phyloP scores from a whole-genome alignment of 2,329 filamentous ascomycete genomes.

The Colletotrichum sp. region DNA sequence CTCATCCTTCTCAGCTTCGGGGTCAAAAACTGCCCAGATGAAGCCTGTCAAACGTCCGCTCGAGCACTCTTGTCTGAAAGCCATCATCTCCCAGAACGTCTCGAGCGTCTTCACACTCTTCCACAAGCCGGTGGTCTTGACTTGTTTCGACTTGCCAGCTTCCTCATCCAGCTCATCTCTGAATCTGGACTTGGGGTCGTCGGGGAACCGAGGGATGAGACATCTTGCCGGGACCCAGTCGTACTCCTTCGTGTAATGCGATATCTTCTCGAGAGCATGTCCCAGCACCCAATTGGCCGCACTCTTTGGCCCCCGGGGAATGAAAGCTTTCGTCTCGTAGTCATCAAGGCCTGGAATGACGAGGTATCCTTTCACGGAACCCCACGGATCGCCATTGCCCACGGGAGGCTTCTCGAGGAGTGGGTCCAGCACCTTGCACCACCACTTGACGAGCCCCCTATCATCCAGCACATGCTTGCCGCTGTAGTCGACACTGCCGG shows the following conservation, averaged over 20 bases:
- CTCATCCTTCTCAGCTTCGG: constrained; percentile 30
- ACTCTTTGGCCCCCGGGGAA: constrained; percentile 61
- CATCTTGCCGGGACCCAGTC: constrained; percentile 76
- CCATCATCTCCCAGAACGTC: constrained; percentile 99
- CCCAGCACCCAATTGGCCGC: constrained; percentile 72
- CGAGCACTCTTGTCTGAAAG: constrained; percentile 93
- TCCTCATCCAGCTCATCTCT: constrained; percentile 89
- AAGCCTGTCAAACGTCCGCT: constrained; percentile 93
- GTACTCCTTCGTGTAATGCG: constrained; percentile 64
- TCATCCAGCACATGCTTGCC: constrained; percentile 94
- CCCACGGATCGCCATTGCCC: constrained; percentile 39
- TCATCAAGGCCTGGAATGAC: constrained; percentile 85
- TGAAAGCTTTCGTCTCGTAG: constrained; percentile 80
- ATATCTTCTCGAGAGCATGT: constrained; percentile 70
- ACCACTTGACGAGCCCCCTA: constrained; percentile 90
- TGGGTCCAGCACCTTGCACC: constrained; percentile 86
- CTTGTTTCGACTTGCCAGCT: constrained; percentile 60
- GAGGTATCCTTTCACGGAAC: constrained; percentile 74
- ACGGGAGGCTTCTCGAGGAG: constrained; percentile 60
- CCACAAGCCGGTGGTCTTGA: constrained; percentile 73
- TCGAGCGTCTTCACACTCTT: constrained; percentile 81
- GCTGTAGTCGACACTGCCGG: constrained; percentile 83
- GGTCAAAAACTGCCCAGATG: constrained; percentile 87
- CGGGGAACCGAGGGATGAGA: constrained; percentile 88
- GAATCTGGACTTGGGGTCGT: constrained; percentile 93